Base-by-base conservation (phyloP, 148 eudicot species). In the Pharnaceum exiguum region DNA sequence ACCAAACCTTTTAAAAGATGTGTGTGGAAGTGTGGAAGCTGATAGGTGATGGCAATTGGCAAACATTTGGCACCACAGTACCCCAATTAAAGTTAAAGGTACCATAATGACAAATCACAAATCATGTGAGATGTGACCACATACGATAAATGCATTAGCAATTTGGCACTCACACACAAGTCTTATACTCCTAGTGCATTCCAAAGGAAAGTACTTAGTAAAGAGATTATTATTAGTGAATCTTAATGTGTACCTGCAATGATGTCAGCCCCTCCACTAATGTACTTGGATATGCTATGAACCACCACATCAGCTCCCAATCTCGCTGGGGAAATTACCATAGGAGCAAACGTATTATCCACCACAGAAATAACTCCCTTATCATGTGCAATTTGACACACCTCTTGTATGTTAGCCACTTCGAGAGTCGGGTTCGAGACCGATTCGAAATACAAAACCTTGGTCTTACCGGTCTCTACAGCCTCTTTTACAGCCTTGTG, bases 231-330 rank as follows among this genome's bases (percentile, higher is more conserved):
- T n/a, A n/a, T n/a, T n/a, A n/a, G n/a, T n/a, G n/a, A n/a, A 35
- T 35, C 38, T 6, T 6, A 7, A 12, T 2, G 19, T 51, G 24
- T 66, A 89, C 99, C 99, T 50, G 99, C 96, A 59, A 88, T 85
- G 17, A 93, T 73, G 58, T 93, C 99, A 58, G 95, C 99, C 50
- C 80, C 95, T 32, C 99, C 99, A 46, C 99, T 89, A 33, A 93
- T 83, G 45, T 69, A 93, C 83, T 93, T 93, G 19, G 96, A 79
- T 31, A 93, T 86, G 39, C 99, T 93, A 59, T 93, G 96, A 6
- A 93, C 67, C 13, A 93, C 99, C 15, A 93, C 95, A 59, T 93
- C 99, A 1, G 99, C 99, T 0, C 99, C 99, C 0, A 85, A 78
- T 59, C 87, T 69, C 10, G 91, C 96, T 55, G 96, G 96, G 7